Evolutionary conservation across 2,329 filamentous ascomycete genomes (phyloP), one percentile per base, ranked within the genome.

Genomic region (Penicillium psychrosexuale): DNA sequence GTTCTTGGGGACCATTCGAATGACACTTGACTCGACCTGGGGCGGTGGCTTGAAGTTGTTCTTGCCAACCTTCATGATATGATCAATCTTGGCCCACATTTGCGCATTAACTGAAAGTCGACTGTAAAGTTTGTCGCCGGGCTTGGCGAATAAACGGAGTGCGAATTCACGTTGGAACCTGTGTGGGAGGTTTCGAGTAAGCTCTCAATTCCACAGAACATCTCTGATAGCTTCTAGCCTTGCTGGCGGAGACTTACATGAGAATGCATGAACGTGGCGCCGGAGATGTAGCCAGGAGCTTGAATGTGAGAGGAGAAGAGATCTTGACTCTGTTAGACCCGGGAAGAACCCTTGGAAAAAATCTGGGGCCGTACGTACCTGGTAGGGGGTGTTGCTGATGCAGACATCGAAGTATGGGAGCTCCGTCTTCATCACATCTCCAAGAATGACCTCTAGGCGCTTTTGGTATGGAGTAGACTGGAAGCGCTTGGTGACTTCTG

Each of bases 31-130:
- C 75, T 99, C 94, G 55, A 99, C 94, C 68, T 91, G 84, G 8
- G 94, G 94, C 0, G 94, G 93, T 0, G 94, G 94, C 59, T 90
- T 91, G 82, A 97, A 99, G 78, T 97, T 97, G 75, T 95, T 94
- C 75, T 88, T 89, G 61, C 92, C 91, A 43, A 97, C 93, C 77
- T 96, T 96, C 87, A 96, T 90, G 64, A 96, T 85, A 63, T 82
- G 77, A 56, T 77, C 74, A 43, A 88, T 84, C 65, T 85, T 86
- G 8, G 87, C 84, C 84, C 89, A 97, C 81, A 97, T 96, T 71
- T 97, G 93, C 17, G 89, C 90, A 67, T 97, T 97, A 55, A 96
- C 93, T 1, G 85, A 89, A 27, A 97, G 80, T n/a, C 94, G 84
- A 62, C 87, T 91, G 79, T 97, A 97, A 8, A 97, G 84, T 50